Percentiles rank a stretch among this genome's conserved stretches.
Conservation (phyloP, 768 basidiomycete genomes). For the Hysterangium stoloniferum region DNA sequence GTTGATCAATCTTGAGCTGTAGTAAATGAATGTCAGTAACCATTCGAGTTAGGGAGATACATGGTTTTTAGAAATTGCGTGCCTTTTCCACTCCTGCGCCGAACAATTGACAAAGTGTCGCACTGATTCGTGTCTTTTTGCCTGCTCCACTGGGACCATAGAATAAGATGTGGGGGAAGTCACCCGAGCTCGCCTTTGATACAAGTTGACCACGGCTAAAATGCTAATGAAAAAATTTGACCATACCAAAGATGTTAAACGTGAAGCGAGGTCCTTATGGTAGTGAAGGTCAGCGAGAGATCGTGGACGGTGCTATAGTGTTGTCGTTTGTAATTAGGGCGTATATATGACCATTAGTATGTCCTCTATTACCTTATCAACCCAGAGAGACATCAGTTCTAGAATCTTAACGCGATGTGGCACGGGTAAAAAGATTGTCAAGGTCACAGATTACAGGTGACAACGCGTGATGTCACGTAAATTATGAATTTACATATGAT, state of each 20-base stretch:
- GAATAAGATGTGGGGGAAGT: slow-evolving; percentile 97
- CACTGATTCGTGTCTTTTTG: slow-evolving; percentile 94
- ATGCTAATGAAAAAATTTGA: neutral
- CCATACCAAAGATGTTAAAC: slow-evolving; percentile 69
- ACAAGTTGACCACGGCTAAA: slow-evolving; percentile 13
- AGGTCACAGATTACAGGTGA: slow-evolving; percentile 1
- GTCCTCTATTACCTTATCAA: slow-evolving; percentile 53
- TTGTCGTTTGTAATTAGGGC: neutral
- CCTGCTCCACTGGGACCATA: slow-evolving; percentile 97
- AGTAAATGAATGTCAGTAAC: slow-evolving; percentile 1
- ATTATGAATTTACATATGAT: no score
- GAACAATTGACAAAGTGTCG: slow-evolving; percentile 82
- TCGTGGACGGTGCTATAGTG: slow-evolving; percentile 72
- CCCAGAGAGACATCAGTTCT: slow-evolving; percentile 58
- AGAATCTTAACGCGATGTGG: neutral
- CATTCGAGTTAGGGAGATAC: neutral
- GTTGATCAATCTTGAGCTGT: slow-evolving; percentile 95
- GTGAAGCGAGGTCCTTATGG: slow-evolving; percentile 69
- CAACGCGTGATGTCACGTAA: slow-evolving; percentile 9
- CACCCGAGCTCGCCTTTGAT: slow-evolving; percentile 70
- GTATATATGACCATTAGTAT: neutral
- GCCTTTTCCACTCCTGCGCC: slow-evolving; percentile 92
- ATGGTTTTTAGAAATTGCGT: slow-evolving; percentile 14
- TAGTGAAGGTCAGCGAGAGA: slow-evolving; percentile 84
- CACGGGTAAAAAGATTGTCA: neutral